phyloP scores from a whole-genome alignment of 2,329 filamentous ascomycete species.

The Lachnum nothofagi region DNA sequence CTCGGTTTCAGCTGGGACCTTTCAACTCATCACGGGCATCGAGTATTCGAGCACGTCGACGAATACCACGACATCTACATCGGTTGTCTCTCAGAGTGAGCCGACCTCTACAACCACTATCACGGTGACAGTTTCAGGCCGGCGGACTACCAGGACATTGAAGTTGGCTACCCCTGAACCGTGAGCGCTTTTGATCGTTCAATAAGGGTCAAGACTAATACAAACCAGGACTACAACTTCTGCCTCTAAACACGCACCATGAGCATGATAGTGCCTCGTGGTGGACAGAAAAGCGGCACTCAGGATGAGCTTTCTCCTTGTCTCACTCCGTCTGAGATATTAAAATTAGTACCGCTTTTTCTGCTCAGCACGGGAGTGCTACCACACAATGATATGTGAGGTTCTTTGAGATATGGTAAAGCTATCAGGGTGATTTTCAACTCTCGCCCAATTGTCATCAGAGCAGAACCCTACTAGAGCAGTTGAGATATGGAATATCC shows the following conservation, averaged over 20 bases:
- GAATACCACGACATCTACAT: constrained; percentile 10
- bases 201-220: not conserved
- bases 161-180: not conserved
- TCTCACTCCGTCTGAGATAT: too few species aligned
- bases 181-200: not conserved
- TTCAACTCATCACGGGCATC: constrained; percentile 14
- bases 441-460: too few species aligned
- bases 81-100: constrained; percentile 2
- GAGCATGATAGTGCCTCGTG: too few species aligned
- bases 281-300: too few species aligned
- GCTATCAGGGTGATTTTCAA: too few species aligned
- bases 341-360: too few species aligned
- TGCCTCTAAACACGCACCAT: not conserved
- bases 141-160: constrained; percentile 4
- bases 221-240: not conserved
- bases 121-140: constrained; percentile 1
- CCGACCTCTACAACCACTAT: not conserved
- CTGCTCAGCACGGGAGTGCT: too few species aligned
- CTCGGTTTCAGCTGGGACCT: constrained; percentile 14
- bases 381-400: too few species aligned
- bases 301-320: too few species aligned
- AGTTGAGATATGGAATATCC: too few species aligned
- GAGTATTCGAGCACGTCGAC: constrained; percentile 11
- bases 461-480: too few species aligned
- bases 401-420: too few species aligned